phyloP scores from a whole-genome alignment of 2,329 filamentous ascomycete genomes.

The Penicillium paneum region DNA sequence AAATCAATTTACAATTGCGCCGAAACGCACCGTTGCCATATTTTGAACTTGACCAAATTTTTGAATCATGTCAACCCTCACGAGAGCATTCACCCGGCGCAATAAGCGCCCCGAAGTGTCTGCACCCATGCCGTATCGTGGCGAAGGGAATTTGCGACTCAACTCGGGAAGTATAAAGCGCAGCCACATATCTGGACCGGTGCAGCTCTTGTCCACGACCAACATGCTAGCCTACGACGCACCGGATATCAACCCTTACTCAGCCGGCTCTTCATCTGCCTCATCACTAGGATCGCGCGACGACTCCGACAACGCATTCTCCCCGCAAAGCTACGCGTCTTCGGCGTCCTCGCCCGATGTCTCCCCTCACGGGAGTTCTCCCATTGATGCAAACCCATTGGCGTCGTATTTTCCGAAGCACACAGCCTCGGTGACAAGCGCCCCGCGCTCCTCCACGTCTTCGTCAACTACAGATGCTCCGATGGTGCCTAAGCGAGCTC shows the following conservation, averaged over 20 bases:
- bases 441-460: conserved; percentile 48
- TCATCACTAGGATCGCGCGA: conserved; percentile 40
- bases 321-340: conserved; percentile 51
- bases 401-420: conserved; percentile 65
- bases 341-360: conserved; percentile 48
- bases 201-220: conserved; percentile 86
- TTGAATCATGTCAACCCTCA: conserved; percentile 37
- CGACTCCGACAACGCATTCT: conserved; percentile 62
- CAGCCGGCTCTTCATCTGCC: conserved; percentile 46
- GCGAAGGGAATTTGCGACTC: conserved; percentile 44
- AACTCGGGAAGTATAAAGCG: conserved; percentile 46
- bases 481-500: conserved; percentile 70
- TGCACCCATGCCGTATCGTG: conserved; percentile 42
- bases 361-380: conserved; percentile 42
- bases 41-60: conserved; percentile 1
- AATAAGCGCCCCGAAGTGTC: conserved; percentile 47
- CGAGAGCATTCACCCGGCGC: conserved; percentile 50
- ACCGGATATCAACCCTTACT: conserved; percentile 63
- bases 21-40: neutral
- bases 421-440: conserved; percentile 63
- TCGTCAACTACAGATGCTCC: conserved; percentile 56
- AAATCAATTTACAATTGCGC: conserved; percentile 9
- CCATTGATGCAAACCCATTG: conserved; percentile 54
- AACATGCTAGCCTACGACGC: conserved; percentile 96
- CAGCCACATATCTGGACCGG: conserved; percentile 71